These are phyloP conservation scores for Sporobolus alterniflorus DNA, from an alignment of 202 grass and related monocot genomes.

Conservation along the genomic window DNA sequence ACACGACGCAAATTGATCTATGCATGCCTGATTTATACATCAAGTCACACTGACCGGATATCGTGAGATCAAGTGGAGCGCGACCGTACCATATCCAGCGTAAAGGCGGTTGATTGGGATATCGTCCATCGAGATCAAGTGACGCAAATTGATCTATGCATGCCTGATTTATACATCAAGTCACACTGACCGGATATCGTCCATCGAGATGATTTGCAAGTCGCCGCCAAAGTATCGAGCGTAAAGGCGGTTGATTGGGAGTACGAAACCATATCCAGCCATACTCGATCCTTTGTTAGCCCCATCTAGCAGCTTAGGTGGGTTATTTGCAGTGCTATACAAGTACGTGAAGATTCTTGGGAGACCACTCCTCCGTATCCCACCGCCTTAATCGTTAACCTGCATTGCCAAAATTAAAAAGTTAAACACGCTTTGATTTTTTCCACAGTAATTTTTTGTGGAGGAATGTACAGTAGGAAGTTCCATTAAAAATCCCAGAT, in stretches of 20 bases:
- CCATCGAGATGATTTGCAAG: constrained; percentile 71
- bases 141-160: constrained; percentile 6
- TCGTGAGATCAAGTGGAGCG: constrained; percentile 9
- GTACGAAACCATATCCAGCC: constrained; percentile 88
- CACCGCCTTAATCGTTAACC: constrained; percentile 96
- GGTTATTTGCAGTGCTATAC: constrained; percentile 88
- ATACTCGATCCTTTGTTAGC: constrained; percentile 55
- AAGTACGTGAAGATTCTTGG: constrained; percentile 92
- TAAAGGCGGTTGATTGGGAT: constrained; percentile 92
- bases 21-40: neutral
- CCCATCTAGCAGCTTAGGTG: constrained; percentile 67
- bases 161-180: neutral
- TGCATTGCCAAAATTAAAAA: constrained; percentile 45
- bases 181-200: neutral
- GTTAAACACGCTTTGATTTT: constrained; percentile 1
- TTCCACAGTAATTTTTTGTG: neutral
- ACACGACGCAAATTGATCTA: neutral
- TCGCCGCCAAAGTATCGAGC: constrained; percentile 94
- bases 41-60: neutral
- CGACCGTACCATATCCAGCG: constrained; percentile 79
- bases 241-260: constrained; percentile 91
- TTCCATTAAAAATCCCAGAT: constrained; percentile 2
- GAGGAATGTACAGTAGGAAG: neutral
- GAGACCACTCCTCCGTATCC: constrained; percentile 93
- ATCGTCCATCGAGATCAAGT: too few relatives aligned